Evolutionary conservation across 106 monocot species (phyloP).

Genomic region (Dendrobium officinale): DNA sequence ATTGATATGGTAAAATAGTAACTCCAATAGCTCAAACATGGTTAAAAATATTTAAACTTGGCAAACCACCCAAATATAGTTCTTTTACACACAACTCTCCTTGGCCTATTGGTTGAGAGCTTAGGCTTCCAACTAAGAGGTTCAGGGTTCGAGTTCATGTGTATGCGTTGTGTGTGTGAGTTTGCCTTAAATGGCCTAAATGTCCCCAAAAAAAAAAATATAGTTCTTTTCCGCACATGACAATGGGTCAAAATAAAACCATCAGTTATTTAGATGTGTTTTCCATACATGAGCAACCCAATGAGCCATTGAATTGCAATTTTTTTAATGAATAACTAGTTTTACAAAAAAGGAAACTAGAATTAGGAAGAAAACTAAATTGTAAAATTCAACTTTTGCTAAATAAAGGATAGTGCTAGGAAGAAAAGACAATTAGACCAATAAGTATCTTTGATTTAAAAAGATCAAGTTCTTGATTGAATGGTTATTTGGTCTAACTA

Average conservation of each 20-base stretch:
- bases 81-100: background rate
- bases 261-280: background rate
- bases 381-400: background rate
- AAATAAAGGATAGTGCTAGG: background rate
- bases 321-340: background rate
- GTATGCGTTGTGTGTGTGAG: too few relatives aligned
- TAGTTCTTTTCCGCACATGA: background rate
- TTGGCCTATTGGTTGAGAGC: too few relatives aligned
- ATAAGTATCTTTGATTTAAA: background rate
- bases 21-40: too few relatives aligned
- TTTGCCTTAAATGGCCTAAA: too few relatives aligned
- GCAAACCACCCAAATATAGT: background rate
- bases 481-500: too few relatives aligned
- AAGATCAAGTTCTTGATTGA: too few relatives aligned
- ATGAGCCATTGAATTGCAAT: background rate
- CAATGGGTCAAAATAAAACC: background rate
- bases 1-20: too few relatives aligned
- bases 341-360: too few relatives aligned
- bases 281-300: background rate
- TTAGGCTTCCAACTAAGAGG: too few relatives aligned
- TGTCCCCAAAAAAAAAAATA: background rate
- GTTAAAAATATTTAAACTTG: background rate
- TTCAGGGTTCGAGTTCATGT: too few relatives aligned
- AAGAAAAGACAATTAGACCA: background rate
- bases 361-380: too few relatives aligned